Evolutionary conservation across 2,329 filamentous ascomycete genomes (phyloP).

Genomic region (Xylariaceae sp.): DNA sequence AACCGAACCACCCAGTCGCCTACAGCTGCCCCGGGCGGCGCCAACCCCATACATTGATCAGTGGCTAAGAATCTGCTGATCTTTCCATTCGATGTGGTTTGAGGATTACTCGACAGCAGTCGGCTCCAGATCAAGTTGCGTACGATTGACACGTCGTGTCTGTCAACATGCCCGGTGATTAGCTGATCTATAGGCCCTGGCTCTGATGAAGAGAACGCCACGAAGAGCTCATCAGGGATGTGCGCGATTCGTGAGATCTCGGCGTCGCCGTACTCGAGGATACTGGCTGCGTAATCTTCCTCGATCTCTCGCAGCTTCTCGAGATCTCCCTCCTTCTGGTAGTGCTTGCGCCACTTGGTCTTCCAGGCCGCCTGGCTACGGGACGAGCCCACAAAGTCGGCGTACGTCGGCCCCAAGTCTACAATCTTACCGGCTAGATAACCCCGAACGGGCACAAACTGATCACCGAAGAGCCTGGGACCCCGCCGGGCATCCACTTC

Average conservation of each 20-base stretch:
- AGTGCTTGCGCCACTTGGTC: conserved; percentile 4
- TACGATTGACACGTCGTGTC: not conserved
- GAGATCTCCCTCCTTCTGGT: conserved; percentile 4
- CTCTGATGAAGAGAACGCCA: conserved; percentile 1
- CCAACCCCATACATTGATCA: conserved; percentile 7
- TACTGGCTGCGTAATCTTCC: conserved; percentile 2
- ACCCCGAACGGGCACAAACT: conserved; percentile 1
- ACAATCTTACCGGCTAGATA: conserved; percentile 11
- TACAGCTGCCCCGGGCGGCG: not conserved
- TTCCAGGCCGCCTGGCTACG: conserved; percentile 5
- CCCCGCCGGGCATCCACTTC: not conserved
- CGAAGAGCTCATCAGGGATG: not conserved
- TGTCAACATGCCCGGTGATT: not conserved
- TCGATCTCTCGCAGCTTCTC: conserved; percentile 6
- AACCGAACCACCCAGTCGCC: conserved; percentile 13
- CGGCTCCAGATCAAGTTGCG: not conserved
- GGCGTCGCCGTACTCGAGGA: conserved; percentile 5
- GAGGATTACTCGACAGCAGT: not conserved
- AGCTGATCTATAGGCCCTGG: conserved; percentile 1
- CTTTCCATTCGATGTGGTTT: not conserved
- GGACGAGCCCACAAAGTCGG: conserved; percentile 4
- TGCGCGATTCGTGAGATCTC: not conserved
- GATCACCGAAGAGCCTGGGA: not conserved
- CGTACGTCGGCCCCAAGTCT: conserved; percentile 7
- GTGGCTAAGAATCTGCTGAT: conserved; percentile 5